phyloP scores from a whole-genome alignment of 108 stramenopile species.

The Pseudonitzschia multistriata region DNA sequence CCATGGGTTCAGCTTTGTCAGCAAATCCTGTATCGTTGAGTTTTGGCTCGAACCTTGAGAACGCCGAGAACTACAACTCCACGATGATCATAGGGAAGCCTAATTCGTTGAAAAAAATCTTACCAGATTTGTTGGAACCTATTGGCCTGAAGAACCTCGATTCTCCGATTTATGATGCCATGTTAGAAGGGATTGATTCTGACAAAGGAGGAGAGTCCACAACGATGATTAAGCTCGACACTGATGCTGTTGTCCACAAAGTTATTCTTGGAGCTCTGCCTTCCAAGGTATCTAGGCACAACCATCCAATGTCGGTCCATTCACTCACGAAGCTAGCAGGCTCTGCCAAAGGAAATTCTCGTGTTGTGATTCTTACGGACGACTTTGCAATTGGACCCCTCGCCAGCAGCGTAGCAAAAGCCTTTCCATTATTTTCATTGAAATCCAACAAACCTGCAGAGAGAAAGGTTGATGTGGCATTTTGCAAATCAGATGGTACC shows the following conservation, averaged over 20 bases:
- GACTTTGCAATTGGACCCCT: conserved; percentile 27
- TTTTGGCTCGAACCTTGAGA: conserved; percentile 1
- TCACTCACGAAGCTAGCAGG: conserved; percentile 50
- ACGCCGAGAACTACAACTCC: conserved; percentile 1
- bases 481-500: conserved; percentile 24
- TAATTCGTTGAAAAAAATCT: conserved; percentile 10
- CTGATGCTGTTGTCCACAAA: conserved; percentile 14
- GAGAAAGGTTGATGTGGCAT: conserved; percentile 29
- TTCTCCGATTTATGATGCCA: conserved; percentile 11
- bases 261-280: conserved; percentile 26
- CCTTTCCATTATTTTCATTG: conserved; percentile 58
- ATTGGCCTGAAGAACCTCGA: conserved; percentile 9
- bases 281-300: conserved; percentile 49
- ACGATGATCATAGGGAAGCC: conserved; percentile 30
- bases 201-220: conserved; percentile 13
- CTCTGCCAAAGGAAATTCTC: conserved; percentile 13
- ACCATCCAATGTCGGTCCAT: conserved; percentile 71
- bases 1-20: neutral
- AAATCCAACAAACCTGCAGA: conserved; percentile 39
- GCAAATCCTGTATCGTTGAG: neutral
- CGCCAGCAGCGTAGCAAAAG: conserved; percentile 50
- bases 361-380: conserved; percentile 26
- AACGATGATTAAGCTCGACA: conserved; percentile 12
- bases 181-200: conserved; percentile 18
- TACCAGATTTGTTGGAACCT: conserved; percentile 18